Conservation (phyloP, 306 rosid genomes). For the Oxytropis ochrocephala region DNA sequence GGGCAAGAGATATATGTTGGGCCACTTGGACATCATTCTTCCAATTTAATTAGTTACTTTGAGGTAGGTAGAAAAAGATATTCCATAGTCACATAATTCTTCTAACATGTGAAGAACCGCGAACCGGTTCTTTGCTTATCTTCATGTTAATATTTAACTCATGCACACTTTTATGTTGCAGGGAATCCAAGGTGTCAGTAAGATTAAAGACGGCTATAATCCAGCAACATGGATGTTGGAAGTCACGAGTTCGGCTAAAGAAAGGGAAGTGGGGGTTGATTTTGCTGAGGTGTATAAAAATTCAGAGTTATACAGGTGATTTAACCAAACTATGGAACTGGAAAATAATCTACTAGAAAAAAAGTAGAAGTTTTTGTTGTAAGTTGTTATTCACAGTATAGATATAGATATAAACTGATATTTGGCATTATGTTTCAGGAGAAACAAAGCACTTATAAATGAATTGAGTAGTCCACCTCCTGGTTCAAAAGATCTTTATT, state of each 20-base stretch:
- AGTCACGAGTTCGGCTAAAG: constrained; percentile 32
- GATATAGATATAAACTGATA: not conserved
- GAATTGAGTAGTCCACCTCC: constrained; percentile 43
- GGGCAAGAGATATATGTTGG: constrained; percentile 47
- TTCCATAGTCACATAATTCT: too few relatives aligned
- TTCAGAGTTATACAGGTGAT: constrained; percentile 40
- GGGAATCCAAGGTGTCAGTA: constrained; percentile 37
- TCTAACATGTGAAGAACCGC: not conserved
- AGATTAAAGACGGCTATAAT: constrained; percentile 42
- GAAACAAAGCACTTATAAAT: constrained; percentile 36
- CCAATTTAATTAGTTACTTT: constrained; percentile 34
- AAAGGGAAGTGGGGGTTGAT: constrained; percentile 34
- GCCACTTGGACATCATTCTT: constrained; percentile 42
- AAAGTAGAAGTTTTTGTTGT: not conserved
- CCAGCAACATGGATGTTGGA: constrained; percentile 56
- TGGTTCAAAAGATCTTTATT: constrained; percentile 43
- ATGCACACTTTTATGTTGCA: constrained; percentile 16
- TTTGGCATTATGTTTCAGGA: constrained; percentile 38
- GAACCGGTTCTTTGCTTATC: not conserved
- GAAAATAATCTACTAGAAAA: not conserved
- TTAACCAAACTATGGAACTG: not conserved
- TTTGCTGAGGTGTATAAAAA: constrained; percentile 34
- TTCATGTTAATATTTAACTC: not conserved
- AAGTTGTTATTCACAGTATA: not conserved
- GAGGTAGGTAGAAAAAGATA: constrained; percentile 30